Conservation (phyloP, 2,329 filamentous ascomycete genomes). For the Talaromyces sp. region DNA sequence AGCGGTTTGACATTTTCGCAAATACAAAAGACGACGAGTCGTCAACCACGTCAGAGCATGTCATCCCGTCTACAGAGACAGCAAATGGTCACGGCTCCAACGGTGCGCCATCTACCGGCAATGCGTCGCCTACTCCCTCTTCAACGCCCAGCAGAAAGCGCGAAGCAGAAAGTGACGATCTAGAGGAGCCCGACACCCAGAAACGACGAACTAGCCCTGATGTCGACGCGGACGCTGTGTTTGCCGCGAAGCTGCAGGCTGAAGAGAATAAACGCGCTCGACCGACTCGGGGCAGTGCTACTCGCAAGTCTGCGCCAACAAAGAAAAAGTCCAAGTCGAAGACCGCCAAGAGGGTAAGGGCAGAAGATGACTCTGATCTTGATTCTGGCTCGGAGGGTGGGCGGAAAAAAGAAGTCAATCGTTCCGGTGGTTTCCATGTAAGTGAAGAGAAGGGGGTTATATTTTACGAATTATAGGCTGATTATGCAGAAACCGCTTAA, state of each 20-base stretch:
- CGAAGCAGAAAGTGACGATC: slow-evolving; percentile 35
- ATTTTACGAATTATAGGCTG: slow-evolving; percentile 5
- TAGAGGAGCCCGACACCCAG: slow-evolving; percentile 47
- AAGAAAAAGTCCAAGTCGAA: slow-evolving; percentile 58
- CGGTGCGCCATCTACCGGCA: slow-evolving; percentile 17
- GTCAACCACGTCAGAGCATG: slow-evolving; percentile 25
- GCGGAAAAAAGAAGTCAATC: slow-evolving; percentile 57
- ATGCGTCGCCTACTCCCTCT: slow-evolving; percentile 25
- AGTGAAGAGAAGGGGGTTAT: slow-evolving; percentile 18
- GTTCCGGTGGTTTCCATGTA: slow-evolving; percentile 86
- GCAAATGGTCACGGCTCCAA: slow-evolving; percentile 29
- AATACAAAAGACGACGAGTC: slow-evolving; percentile 32
- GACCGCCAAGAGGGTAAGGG: slow-evolving; percentile 63
- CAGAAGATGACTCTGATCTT: slow-evolving; percentile 73
- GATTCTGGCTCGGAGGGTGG: slow-evolving; percentile 53
- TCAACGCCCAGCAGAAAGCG: slow-evolving; percentile 36
- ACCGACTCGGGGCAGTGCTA: slow-evolving; percentile 68
- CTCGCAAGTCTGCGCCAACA: slow-evolving; percentile 50
- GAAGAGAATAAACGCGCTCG: slow-evolving; percentile 77
- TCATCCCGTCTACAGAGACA: slow-evolving; percentile 12
- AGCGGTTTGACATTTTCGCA: slow-evolving; percentile 65
- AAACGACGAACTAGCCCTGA: slow-evolving; percentile 58
- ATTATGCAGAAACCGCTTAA: slow-evolving; percentile 39
- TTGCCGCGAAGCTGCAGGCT: slow-evolving; percentile 83
- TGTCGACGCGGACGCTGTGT: slow-evolving; percentile 74